A percentile compares a stretch with the other conserved stretches of the same genome.
These are phyloP conservation scores for Hygrophila difformis DNA, from an alignment of 257 asterid species.

Conservation along the genomic window DNA sequence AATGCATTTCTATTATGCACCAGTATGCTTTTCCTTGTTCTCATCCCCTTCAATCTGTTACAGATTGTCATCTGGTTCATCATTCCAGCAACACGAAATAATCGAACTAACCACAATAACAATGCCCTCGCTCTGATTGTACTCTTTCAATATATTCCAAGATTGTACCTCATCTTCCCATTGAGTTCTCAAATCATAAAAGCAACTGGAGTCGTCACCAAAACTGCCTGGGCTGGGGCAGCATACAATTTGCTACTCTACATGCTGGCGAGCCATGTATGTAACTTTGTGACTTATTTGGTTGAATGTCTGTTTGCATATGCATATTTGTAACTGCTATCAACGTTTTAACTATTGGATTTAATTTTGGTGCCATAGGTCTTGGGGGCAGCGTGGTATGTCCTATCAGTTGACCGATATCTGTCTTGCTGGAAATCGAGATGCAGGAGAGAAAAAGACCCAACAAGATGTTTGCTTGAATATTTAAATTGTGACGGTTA, in stretches of 20 bases:
- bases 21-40: too few relatives aligned
- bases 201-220: constrained; percentile 96
- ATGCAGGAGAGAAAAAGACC: constrained; percentile 53
- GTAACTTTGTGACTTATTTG: constrained; percentile 26
- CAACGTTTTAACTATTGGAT: neutral
- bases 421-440: constrained; percentile 82
- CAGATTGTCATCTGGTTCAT: constrained; percentile 91
- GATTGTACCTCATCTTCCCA: constrained; percentile 90
- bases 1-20: too few relatives aligned
- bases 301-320: neutral
- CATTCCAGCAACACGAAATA: constrained; percentile 74
- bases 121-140: constrained; percentile 94
- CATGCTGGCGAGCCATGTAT: constrained; percentile 96
- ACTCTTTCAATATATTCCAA: constrained; percentile 79
- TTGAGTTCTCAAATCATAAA: constrained; percentile 87
- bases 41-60: constrained; percentile 9
- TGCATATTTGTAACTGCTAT: neutral
- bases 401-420: constrained; percentile 78
- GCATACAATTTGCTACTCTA: constrained; percentile 87
- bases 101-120: constrained; percentile 56
- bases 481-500: constrained; percentile 52
- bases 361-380: constrained; percentile 33
- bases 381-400: constrained; percentile 94
- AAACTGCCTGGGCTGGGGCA: constrained; percentile 99
- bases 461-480: constrained; percentile 41